Evolutionary conservation across 352 stramenopile species (phyloP).

Genomic region (Phytophthora pinifolia): DNA sequence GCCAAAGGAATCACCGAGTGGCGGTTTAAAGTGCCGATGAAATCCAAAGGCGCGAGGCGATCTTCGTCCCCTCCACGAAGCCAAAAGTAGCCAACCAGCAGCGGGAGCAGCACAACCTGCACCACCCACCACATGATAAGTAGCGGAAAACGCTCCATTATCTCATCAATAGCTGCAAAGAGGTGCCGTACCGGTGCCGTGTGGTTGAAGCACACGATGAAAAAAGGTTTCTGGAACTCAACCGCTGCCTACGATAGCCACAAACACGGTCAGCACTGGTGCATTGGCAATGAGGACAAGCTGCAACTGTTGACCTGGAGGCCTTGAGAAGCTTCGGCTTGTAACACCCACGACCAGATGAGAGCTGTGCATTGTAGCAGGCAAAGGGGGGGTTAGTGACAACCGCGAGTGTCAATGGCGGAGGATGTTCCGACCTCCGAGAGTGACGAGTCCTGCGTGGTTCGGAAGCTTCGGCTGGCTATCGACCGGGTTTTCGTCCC

Average conservation of each 20-base stretch:
- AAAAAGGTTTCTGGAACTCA: constrained; percentile 44
- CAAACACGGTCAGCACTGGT: too few relatives aligned
- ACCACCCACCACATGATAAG: not conserved
- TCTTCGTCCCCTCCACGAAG: constrained; percentile 21
- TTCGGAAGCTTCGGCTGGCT: not conserved
- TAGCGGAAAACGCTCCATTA: not conserved
- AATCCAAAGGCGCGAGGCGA: constrained; percentile 14
- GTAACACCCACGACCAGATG: constrained; percentile 36
- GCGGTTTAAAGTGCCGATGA: constrained; percentile 28
- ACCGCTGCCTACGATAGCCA: constrained; percentile 10
- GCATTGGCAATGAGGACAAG: not conserved
- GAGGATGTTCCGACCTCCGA: constrained; percentile 7
- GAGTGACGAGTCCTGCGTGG: constrained; percentile 17
- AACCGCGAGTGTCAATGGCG: constrained; percentile 6
- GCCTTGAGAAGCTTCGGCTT: constrained; percentile 30
- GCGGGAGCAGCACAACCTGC: constrained; percentile 18
- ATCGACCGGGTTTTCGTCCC: not conserved
- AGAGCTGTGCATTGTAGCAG: constrained; percentile 12
- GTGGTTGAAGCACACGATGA: constrained; percentile 58
- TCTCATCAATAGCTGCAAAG: too few relatives aligned
- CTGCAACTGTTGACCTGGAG: constrained; percentile 22
- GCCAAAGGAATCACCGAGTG: constrained; percentile 41
- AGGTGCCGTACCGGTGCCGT: constrained; percentile 22
- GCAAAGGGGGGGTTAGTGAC: constrained; percentile 2
- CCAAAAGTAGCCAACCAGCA: constrained; percentile 38